Base-by-base conservation (phyloP, 2,329 filamentous ascomycete genomes). In the Diaporthe citri region DNA sequence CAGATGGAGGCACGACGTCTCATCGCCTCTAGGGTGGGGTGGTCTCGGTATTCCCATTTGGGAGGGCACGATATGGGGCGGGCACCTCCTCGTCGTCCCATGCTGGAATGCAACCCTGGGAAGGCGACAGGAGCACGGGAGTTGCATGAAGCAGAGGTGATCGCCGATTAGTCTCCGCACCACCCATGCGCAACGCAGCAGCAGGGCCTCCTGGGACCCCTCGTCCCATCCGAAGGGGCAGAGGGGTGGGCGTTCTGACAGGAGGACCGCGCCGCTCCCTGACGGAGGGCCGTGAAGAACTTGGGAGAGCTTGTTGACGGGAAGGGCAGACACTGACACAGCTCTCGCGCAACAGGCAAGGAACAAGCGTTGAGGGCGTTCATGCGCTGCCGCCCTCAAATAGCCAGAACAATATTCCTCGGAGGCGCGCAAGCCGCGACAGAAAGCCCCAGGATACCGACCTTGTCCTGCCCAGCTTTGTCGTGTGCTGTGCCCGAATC, bases 401-500 rank as follows among this genome's bases (percentile, higher is more conserved):
- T 41, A 39, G 28, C 41, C 43, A 39, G 12, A 22, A n/a, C 25
- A 41, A 60, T 66, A 31, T 46, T 20, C 31, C 22, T 52, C 31
- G 62, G 46, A 75, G 43, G 64, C 74, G 74, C 74, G 74, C 52
- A 20, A 73, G 74, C 74, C 74, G 74, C 74, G 70, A 55, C 2
- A 4, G 48, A 25, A 41, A 25, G 34, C 4, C 10, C n/a, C 4
- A 28, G 7, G 20, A 25, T 13, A 17, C 20, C 8, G 55, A 34
- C 67, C 4, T 25, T 51, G 28, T 36, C 62, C 43, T 48, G 46
- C 13, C 31, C 22, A n/a, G 31, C 7, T 22, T 20, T 48, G 25
- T 64, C 39, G 39, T 34, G 17, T 64, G 20, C 25, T 48, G 41
- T 34, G 28, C 15, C 62, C 62, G 43, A 48, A 17, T 34, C 62